Evolutionary conservation across 179 eudicot genomes (phyloP).

Genomic region (Amaranthus tricolor): DNA sequence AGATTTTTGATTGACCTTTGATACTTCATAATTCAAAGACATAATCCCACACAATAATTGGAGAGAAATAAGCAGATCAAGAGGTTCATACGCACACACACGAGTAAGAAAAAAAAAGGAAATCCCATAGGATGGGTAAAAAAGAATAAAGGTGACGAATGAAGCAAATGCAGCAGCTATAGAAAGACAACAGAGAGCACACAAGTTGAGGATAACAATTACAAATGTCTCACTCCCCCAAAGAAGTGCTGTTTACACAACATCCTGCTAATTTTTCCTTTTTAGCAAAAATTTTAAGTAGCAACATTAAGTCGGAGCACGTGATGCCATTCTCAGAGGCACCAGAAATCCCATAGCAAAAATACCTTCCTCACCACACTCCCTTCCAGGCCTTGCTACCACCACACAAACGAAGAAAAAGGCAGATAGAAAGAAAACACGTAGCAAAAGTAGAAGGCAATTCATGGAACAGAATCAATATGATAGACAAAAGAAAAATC

Average conservation of each 20-base stretch:
- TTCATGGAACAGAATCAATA: background rate
- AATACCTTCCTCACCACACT: background rate
- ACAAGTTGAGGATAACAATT: background rate
- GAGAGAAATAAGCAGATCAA: background rate
- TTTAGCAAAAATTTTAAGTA: background rate
- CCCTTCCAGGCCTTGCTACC: background rate
- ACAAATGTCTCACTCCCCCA: background rate
- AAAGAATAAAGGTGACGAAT: background rate
- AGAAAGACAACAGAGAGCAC: background rate
- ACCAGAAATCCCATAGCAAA: background rate
- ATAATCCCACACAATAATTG: too few species aligned
- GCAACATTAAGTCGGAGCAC: background rate
- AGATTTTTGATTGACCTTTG: too few species aligned
- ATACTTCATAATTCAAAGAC: too few species aligned
- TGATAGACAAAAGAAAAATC: background rate
- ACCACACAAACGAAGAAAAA: background rate
- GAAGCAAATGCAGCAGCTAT: background rate
- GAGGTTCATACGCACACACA: background rate
- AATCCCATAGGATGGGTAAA: too few species aligned
- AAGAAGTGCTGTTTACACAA: background rate
- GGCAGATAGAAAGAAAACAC: background rate
- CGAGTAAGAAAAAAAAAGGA: background rate
- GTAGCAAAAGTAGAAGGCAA: too few species aligned
- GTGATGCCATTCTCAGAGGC: background rate
- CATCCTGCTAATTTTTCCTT: background rate